Percentiles rank a stretch among this genome's conserved stretches.
These are phyloP conservation scores for Schizothecium vesticola DNA, from an alignment of 495 filamentous ascomycete genomes.

Conservation along the genomic window DNA sequence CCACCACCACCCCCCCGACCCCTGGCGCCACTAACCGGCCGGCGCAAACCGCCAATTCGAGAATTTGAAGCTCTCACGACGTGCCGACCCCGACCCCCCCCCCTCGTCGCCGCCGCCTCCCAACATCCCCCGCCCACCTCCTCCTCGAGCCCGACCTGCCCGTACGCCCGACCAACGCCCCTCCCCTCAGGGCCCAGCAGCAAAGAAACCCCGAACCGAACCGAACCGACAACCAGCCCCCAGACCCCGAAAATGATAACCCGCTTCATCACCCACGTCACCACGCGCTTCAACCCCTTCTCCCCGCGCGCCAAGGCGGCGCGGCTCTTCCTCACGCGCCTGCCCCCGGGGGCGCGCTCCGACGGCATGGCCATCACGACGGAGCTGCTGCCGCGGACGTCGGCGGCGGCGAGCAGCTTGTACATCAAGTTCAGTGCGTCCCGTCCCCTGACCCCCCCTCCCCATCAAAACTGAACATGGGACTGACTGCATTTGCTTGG, in stretches of 20 bases:
- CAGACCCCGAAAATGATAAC: slow-evolving; percentile 66
- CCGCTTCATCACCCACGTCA: slow-evolving; percentile 75
- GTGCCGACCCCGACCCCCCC: background rate
- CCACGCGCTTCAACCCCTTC: slow-evolving; percentile 90
- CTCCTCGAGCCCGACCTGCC: background rate
- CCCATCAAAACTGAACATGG: background rate
- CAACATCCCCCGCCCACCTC: background rate
- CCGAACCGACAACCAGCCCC: background rate
- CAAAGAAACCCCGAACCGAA: background rate
- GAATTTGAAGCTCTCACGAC: background rate
- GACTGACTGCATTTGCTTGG: background rate
- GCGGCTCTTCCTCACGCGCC: slow-evolving; percentile 75
- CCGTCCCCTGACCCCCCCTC: background rate
- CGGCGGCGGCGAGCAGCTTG: slow-evolving; percentile 57
- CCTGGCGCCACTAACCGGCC: background rate
- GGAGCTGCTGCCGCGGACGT: slow-evolving; percentile 63
- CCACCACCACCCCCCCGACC: background rate
- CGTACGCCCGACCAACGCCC: background rate
- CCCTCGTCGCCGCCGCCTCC: background rate
- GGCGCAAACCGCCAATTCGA: background rate
- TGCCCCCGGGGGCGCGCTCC: slow-evolving; percentile 73
- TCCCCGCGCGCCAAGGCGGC: slow-evolving; percentile 66
- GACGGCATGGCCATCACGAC: slow-evolving; percentile 70
- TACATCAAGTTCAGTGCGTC: slow-evolving; percentile 76
- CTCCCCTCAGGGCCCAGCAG: background rate